Conservation (phyloP, 2,329 filamentous ascomycete species). For the Paraphoma chrysanthemicola region DNA sequence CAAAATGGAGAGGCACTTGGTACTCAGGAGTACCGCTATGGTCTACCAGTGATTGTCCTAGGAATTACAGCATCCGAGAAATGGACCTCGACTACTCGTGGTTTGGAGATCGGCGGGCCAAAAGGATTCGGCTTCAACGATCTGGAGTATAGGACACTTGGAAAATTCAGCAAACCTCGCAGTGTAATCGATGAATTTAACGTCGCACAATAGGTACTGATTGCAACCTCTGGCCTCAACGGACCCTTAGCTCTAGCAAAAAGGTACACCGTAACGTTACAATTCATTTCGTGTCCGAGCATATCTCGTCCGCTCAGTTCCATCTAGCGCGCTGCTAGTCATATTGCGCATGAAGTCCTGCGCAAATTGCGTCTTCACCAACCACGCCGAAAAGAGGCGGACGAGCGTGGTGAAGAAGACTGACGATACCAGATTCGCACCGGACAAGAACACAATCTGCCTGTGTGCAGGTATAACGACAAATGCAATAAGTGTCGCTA, state of each 20-base stretch:
- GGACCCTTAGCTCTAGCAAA: no score
- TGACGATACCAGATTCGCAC: slow-evolving; percentile 2
- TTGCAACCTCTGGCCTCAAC: no score
- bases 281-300: background rate
- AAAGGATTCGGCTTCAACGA: slow-evolving; percentile 9
- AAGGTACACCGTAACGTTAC: background rate
- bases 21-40: slow-evolving; percentile 8
- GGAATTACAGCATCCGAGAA: slow-evolving; percentile 6
- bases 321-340: background rate
- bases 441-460: slow-evolving; percentile 19
- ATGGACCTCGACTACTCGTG: slow-evolving; percentile 5
- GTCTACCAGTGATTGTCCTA: slow-evolving; percentile 9
- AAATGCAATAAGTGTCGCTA: slow-evolving; percentile 14
- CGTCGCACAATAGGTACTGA: background rate
- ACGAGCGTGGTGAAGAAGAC: slow-evolving; percentile 9
- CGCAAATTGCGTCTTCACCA: slow-evolving; percentile 11
- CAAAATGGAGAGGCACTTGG: slow-evolving; percentile 10
- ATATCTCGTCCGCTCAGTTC: background rate
- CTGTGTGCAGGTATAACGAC: slow-evolving; percentile 14
- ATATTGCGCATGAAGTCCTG: slow-evolving; percentile 12
- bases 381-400: slow-evolving; percentile 13
- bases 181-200: slow-evolving; percentile 6
- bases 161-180: slow-evolving; percentile 1
- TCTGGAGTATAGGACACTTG: background rate
- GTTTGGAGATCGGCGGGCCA: background rate